Conservation (phyloP, 1,284 basidiomycete genomes). For the Leccinum subspadiceum region DNA sequence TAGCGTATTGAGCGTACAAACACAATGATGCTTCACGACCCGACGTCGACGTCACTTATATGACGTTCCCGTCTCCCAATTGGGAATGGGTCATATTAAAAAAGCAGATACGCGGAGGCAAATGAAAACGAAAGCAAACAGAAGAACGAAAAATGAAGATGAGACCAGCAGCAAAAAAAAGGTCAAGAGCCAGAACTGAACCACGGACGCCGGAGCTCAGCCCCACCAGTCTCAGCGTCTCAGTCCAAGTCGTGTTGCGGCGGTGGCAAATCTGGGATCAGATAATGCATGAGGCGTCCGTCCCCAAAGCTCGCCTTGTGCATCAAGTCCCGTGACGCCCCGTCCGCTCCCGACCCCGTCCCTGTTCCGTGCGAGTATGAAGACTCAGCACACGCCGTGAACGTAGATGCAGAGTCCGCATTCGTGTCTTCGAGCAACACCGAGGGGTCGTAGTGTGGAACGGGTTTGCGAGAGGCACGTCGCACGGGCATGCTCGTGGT, state of each 20-base stretch:
- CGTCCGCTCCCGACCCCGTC: constrained; percentile 4
- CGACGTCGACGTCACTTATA: neutral
- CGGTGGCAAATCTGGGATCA: constrained; percentile 43
- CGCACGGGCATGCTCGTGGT: constrained; percentile 16
- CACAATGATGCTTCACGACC: neutral
- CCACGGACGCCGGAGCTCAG: neutral
- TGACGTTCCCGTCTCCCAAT: constrained; percentile 2
- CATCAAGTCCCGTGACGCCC: constrained; percentile 25
- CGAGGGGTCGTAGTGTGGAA: constrained; percentile 41
- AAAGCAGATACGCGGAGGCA: neutral
- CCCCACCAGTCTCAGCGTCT: neutral
- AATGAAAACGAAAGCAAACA: neutral
- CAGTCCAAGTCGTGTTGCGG: constrained; percentile 27
- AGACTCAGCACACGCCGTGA: constrained; percentile 26
- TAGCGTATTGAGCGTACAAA: neutral
- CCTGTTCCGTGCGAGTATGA: constrained; percentile 32
- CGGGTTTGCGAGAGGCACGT: constrained; percentile 43
- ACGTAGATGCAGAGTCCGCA: constrained; percentile 22
- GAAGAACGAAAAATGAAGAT: neutral
- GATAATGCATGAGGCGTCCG: constrained; percentile 34
- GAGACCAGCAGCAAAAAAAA: neutral
- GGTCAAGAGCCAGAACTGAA: neutral
- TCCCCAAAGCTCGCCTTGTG: constrained; percentile 24
- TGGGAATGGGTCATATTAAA: constrained; percentile 9
- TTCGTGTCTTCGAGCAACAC: constrained; percentile 21